Evolutionary conservation across 257 asterid genomes (phyloP).

Genomic region (Plantago ovata): DNA sequence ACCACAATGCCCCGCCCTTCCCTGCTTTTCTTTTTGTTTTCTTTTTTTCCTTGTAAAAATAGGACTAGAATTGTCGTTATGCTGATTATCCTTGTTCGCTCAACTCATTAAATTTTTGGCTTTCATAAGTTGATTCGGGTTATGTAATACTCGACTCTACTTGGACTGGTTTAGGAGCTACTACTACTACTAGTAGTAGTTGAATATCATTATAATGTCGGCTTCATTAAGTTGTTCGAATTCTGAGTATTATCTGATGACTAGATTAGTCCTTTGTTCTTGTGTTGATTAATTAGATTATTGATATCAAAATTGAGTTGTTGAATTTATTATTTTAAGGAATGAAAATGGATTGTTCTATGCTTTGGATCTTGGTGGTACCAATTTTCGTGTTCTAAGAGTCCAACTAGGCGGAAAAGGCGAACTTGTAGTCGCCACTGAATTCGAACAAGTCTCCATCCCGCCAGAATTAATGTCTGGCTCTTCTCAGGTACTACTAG

Average conservation of each 20-base stretch:
- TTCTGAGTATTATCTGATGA: too few relatives aligned
- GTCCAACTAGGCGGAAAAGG: conserved; percentile 80
- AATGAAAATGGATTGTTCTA: conserved; percentile 73
- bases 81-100: too few relatives aligned
- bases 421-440: conserved; percentile 53
- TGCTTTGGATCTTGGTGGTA: conserved; percentile 87
- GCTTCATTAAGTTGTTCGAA: too few relatives aligned
- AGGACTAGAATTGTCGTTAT: too few relatives aligned
- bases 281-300: background rate
- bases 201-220: too few relatives aligned
- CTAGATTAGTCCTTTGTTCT: too few relatives aligned
- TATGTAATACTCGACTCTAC: too few relatives aligned
- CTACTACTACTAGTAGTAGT: too few relatives aligned
- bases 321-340: conserved; percentile 29
- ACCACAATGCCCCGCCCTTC: too few relatives aligned
- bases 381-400: conserved; percentile 74
- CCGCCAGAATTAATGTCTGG: conserved; percentile 62
- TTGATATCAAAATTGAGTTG: conserved; percentile 10
- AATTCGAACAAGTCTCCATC: conserved; percentile 64
- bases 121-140: too few relatives aligned
- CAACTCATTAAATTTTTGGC: too few relatives aligned
- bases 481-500: conserved; percentile 52
- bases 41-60: background rate
- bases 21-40: background rate
- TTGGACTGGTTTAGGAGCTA: too few relatives aligned